These are phyloP conservation scores for Pseudognaphalium luteoalbum DNA, from an alignment of 129 eudicot genomes.

Conservation along the genomic window DNA sequence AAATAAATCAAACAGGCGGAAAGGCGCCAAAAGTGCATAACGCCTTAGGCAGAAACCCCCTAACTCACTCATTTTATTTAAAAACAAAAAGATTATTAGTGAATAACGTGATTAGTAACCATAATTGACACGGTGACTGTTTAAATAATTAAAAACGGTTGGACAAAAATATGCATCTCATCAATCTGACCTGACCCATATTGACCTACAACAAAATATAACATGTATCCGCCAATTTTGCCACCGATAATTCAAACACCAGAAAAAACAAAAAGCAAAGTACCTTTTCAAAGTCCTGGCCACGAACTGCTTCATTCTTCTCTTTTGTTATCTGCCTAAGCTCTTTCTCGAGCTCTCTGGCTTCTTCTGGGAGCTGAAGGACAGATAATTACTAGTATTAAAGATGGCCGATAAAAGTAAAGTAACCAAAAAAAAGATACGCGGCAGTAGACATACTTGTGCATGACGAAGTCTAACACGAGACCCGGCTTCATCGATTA, in stretches of 20 bases:
- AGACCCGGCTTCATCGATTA: constrained; percentile 93
- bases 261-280: background rate
- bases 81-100: too few relatives aligned
- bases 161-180: background rate
- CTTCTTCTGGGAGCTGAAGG: constrained; percentile 90
- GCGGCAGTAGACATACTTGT: constrained; percentile 41
- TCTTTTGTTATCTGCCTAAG: constrained; percentile 85
- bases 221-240: background rate
- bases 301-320: constrained; percentile 79
- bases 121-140: background rate
- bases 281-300: constrained; percentile 95
- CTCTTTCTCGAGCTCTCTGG: constrained; percentile 87
- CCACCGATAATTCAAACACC: too few relatives aligned
- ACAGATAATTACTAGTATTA: constrained; percentile 7
- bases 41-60: too few relatives aligned
- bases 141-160: background rate
- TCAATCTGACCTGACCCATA: background rate
- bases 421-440: background rate
- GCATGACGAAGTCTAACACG: constrained; percentile 86
- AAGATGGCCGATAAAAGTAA: background rate
- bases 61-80: too few relatives aligned
- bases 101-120: too few relatives aligned
- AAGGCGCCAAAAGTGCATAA: too few relatives aligned
- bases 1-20: too few relatives aligned
- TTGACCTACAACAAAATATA: background rate